Percentiles rank a stretch among this genome's conserved stretches.
Conservation (phyloP, 805 yeast species). For the Candida ponderosae region DNA sequence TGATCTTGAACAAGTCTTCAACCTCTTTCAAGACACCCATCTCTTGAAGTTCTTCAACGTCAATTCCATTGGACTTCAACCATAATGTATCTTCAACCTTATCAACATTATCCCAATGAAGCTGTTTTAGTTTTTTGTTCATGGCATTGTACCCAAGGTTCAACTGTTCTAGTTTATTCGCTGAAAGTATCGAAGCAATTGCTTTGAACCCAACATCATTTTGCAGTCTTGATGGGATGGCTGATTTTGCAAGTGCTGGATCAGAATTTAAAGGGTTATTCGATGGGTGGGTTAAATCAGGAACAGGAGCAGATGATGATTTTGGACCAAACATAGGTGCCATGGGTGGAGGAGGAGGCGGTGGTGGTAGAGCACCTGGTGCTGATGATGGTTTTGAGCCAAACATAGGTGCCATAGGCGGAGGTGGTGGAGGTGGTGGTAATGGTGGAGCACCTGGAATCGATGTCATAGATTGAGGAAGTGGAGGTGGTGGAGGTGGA, state of each 20-base stretch:
- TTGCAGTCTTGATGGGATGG: background rate
- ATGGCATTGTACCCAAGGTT: conserved; percentile 29
- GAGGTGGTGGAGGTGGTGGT: conserved; percentile 29
- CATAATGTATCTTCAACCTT: conserved; percentile 81
- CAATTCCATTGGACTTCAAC: conserved; percentile 51
- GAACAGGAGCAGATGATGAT: conserved; percentile 15
- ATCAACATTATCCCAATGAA: conserved; percentile 95
- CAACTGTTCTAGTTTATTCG: conserved; percentile 12
- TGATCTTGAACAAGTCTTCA: conserved; percentile 83
- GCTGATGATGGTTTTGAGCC: background rate
- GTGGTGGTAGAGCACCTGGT: conserved; percentile 21
- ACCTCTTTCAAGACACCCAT: conserved; percentile 80
- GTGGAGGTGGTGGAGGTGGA: conserved; percentile 17
- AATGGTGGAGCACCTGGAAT: conserved; percentile 5
- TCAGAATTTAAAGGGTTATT: conserved; percentile 8
- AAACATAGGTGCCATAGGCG: conserved; percentile 14
- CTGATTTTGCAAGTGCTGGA: no score
- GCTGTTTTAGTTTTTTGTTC: conserved; percentile 74
- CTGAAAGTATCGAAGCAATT: conserved; percentile 1
- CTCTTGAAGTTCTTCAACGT: conserved; percentile 57
- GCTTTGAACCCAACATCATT: conserved; percentile 6
- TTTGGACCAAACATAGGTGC: conserved; percentile 7
- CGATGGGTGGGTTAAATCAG: background rate
- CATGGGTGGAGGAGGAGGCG: conserved; percentile 21
- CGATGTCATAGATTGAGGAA: conserved; percentile 10